Evolutionary conservation across 1,284 basidiomycete species (phyloP), one percentile per base, ranked within the genome.

Genomic region (Pseudozyma hubeiensis): DNA sequence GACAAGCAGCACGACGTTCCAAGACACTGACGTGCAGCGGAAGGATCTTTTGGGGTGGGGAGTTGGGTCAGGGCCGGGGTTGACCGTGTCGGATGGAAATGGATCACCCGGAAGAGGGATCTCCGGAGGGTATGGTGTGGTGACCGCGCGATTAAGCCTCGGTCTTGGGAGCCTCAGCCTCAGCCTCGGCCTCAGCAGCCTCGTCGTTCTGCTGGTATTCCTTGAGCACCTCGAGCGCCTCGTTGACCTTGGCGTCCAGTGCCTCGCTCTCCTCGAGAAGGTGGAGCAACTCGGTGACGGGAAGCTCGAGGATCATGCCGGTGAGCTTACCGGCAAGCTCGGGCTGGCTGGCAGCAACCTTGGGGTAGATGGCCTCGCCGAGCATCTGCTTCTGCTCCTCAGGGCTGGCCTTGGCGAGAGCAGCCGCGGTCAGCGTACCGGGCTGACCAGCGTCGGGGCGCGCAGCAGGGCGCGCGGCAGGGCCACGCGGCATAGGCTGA

Each of bases 341-440:
- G 45, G 80, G 77, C 63, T 83, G 82, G 49, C 54, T 61, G 31
- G 72, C 78, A 17, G 77, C 77, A 60, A 84, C 82, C 78, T 83
- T 82, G 58, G 82, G 82, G 79, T 84, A 84, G 73, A 84, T 83
- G 33, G 82, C 82, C 74, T 84, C 82, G 44, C 82, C 82, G 43
- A 84, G 78, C 80, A 84, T 84, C 74, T 84, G 82, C 82, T 84
- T 84, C 78, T 84, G 82, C 75, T 84, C 82, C 57, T 84, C 82
- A 46, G 82, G 82, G 66, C 81, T 77, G 16, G 82, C 82, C 63
- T 82, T 81, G 47, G 82, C 82, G 11, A 84, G 75, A 17, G 81
- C 79, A 50, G 80, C 81, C 14, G 82, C 80, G 55, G 75, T 84
- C 51, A 84, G 70, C 40, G 55, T 46, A 57, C 74, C 77, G 46